Percentiles rank a stretch among this genome's conserved stretches.
Conservation (phyloP, 169 alveolate genomes). For the Plasmodium gallinaceum region DNA sequence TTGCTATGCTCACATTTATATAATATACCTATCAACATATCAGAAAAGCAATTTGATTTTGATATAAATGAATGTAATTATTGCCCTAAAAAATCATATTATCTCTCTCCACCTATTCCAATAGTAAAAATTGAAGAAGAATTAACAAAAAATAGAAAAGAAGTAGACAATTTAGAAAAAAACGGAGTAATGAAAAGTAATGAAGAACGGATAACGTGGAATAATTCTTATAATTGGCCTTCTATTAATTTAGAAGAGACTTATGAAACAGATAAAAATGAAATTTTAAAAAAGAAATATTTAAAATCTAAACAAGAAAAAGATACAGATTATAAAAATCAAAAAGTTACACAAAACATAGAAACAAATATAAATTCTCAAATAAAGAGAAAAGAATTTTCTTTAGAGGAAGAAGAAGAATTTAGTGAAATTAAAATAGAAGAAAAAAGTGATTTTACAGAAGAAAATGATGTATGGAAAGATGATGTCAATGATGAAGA, state of each 20-base stretch:
- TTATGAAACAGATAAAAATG: background rate
- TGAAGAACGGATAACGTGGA: conserved; percentile 24
- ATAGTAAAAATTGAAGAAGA: conserved; percentile 42
- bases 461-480: conserved; percentile 78
- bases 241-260: conserved; percentile 18
- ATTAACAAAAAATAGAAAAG: background rate
- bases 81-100: conserved; percentile 38
- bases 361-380: background rate
- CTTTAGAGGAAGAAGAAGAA: background rate
- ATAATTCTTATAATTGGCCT: conserved; percentile 73
- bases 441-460: conserved; percentile 74
- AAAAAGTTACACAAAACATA: background rate
- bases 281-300: background rate
- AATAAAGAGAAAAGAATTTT: background rate
- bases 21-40: conserved; percentile 79
- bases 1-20: conserved; percentile 80
- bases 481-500: conserved; percentile 75
- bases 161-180: background rate
- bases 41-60: conserved; percentile 71
- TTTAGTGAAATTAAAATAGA: conserved; percentile 19
- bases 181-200: background rate
- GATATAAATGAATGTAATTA: conserved; percentile 52
- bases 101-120: conserved; percentile 71
- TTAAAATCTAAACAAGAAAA: background rate
- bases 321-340: background rate